These are phyloP conservation scores for Geranium incanum DNA, from an alignment of 441 rosid genomes.

Conservation along the genomic window DNA sequence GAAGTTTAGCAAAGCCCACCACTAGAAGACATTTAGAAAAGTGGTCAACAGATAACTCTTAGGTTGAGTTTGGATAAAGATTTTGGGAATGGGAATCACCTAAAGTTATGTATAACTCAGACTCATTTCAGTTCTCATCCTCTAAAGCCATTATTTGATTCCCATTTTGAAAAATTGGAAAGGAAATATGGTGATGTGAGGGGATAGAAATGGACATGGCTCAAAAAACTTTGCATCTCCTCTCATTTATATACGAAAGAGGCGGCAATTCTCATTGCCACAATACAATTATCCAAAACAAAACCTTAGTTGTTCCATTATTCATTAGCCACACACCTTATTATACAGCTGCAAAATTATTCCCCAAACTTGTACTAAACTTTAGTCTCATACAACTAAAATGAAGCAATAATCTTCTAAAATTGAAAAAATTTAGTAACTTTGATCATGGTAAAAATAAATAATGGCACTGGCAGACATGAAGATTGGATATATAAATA, in stretches of 20 bases:
- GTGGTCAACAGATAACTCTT: not conserved
- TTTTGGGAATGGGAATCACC: not conserved
- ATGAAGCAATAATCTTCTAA: slow-evolving; percentile 9
- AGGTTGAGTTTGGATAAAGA: not conserved
- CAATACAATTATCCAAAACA: not conserved
- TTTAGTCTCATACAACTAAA: not conserved
- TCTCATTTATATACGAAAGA: not conserved
- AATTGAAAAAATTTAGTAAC: slow-evolving; percentile 11
- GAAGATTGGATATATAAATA: slow-evolving; percentile 1
- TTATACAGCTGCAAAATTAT: not conserved
- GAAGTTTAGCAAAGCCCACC: not conserved
- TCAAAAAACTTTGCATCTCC: not conserved
- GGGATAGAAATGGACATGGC: not conserved
- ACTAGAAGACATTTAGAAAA: not conserved
- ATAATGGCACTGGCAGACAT: slow-evolving; percentile 1
- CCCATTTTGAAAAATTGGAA: not conserved
- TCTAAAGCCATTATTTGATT: not conserved
- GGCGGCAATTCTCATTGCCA: not conserved
- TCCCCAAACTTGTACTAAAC: not conserved
- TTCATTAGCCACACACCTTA: not conserved
- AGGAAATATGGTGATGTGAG: not conserved
- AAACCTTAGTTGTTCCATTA: not conserved
- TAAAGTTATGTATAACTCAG: not conserved
- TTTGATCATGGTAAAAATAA: not conserved
- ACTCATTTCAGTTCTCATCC: not conserved